These are phyloP conservation scores for Cytospora mali DNA, from an alignment of 2,329 filamentous ascomycete genomes.

Conservation along the genomic window DNA sequence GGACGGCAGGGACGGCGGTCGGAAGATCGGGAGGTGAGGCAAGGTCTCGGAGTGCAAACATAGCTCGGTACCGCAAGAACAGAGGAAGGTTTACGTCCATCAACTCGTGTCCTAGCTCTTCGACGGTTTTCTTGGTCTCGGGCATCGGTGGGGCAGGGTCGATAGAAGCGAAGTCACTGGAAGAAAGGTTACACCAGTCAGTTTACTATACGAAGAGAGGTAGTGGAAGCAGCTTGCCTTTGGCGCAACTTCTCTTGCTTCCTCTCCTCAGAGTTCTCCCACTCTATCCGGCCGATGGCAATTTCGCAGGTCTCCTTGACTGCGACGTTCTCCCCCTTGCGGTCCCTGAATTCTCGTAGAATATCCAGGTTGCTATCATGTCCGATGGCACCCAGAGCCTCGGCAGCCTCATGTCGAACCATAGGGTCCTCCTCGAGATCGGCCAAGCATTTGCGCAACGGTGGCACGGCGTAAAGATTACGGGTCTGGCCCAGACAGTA, in stretches of 20 bases:
- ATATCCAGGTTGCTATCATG: slow-evolving; percentile 73
- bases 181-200: slow-evolving; percentile 35
- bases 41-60: slow-evolving; percentile 95
- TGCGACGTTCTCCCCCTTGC: slow-evolving; percentile 73
- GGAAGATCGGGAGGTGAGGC: slow-evolving; percentile 90
- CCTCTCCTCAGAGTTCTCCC: slow-evolving; percentile 77
- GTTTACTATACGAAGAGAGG: background rate
- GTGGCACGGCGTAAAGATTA: slow-evolving; percentile 72
- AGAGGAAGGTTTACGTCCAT: slow-evolving; percentile 79
- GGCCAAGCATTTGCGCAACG: slow-evolving; percentile 72
- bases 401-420: slow-evolving; percentile 95
- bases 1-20: slow-evolving; percentile 84
- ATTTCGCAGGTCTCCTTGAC: slow-evolving; percentile 98
- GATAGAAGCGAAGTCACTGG: slow-evolving; percentile 90
- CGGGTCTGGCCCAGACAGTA: slow-evolving; percentile 95
- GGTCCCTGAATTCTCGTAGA: slow-evolving; percentile 73
- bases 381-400: slow-evolving; percentile 87
- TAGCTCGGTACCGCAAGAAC: slow-evolving; percentile 93
- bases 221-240: slow-evolving; percentile 59
- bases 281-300: slow-evolving; percentile 89
- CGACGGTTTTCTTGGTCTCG: slow-evolving; percentile 67
- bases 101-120: slow-evolving; percentile 73
- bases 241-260: slow-evolving; percentile 76
- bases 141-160: slow-evolving; percentile 91
- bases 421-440: slow-evolving; percentile 86